Base-by-base conservation (phyloP, 495 filamentous ascomycete species). In the Podospora bellae-mahoneyi region DNA sequence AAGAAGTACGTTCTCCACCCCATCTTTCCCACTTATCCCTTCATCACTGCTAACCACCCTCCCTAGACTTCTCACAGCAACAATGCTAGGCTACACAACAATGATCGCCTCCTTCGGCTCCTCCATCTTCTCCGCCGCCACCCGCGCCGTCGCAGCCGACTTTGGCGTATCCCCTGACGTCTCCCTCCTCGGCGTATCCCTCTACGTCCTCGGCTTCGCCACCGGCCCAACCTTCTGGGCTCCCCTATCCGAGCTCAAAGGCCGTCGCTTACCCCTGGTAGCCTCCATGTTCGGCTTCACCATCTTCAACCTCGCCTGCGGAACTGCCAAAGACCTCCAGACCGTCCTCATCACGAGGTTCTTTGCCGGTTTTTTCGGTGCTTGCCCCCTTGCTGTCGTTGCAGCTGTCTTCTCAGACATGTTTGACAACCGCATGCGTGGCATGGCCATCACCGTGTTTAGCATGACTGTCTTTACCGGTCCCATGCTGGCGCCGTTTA, bases 351-450 rank as follows among this genome's bases (percentile, higher is more conserved):
- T 96, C 69, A 90, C 87, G 71, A 90, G 93, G 27, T 97, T 96
- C 82, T 96, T 92, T 74, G 87, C 84, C 63, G 93, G 93, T 60
- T 86, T 88, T 76, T 87, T 84, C 71, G 92, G 91, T 39, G 89
- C 91, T 56, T 91, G 87, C 75, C 92, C 93, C 0, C 74, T 97
- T 6, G 88, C 93, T 23, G 88, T 96, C 59, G 93, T 96, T 1
- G 93, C 89, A 3, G 93, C 93, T 26, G 86, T 96, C 62, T 95
- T 97, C 78, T 89, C 90, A 2, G 93, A 97, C 76, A 91, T 96
- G 83, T 96, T 92, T 72, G 84, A 91, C 74, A 92, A 94, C 74
- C 84, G 86, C 13, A 87, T 87, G 7, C 85, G 93, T 66, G 93
- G 93, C 61, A 78, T 93, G 19, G 92, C 93, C 34, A 89, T 93